Conservation (phyloP, 305 asterid species). For the Fraxinus floribunda region DNA sequence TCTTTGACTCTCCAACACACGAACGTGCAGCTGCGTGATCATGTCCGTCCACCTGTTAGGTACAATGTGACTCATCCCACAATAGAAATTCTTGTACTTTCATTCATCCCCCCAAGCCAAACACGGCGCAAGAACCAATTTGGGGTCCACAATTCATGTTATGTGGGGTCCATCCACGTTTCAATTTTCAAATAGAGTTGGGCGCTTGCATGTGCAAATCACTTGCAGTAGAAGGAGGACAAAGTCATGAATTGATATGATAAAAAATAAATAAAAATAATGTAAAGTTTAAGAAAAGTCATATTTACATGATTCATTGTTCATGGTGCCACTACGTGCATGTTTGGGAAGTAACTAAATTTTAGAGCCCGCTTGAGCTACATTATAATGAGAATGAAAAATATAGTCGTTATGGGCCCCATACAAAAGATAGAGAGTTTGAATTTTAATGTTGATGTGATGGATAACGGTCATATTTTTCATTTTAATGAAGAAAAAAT, state of each 20-base stretch:
- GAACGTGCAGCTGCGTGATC: slow-evolving; percentile 45
- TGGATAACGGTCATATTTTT: too few species aligned
- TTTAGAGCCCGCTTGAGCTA: too few species aligned
- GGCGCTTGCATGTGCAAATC: slow-evolving; percentile 41
- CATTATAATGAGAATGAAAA: too few species aligned
- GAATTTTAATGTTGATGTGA: too few species aligned
- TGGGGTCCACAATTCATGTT: slow-evolving; percentile 36
- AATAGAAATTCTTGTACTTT: not conserved
- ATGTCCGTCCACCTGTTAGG: not conserved
- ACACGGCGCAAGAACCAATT: not conserved
- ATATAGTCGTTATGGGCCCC: too few species aligned
- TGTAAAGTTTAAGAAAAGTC: not conserved
- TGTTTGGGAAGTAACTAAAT: too few species aligned
- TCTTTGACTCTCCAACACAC: slow-evolving; percentile 27
- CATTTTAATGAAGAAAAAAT: too few species aligned
- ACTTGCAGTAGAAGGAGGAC: slow-evolving; percentile 30
- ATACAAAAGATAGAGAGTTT: too few species aligned
- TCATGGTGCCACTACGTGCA: not conserved
- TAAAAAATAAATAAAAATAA: not conserved
- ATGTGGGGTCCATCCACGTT: slow-evolving; percentile 41
- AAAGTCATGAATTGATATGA: slow-evolving; percentile 19
- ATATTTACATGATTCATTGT: not conserved
- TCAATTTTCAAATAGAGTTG: slow-evolving; percentile 13
- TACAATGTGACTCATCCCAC: not conserved
- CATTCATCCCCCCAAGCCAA: not conserved